phyloP scores from a whole-genome alignment of 1,284 basidiomycete genomes.

The Malassezia caprae region DNA sequence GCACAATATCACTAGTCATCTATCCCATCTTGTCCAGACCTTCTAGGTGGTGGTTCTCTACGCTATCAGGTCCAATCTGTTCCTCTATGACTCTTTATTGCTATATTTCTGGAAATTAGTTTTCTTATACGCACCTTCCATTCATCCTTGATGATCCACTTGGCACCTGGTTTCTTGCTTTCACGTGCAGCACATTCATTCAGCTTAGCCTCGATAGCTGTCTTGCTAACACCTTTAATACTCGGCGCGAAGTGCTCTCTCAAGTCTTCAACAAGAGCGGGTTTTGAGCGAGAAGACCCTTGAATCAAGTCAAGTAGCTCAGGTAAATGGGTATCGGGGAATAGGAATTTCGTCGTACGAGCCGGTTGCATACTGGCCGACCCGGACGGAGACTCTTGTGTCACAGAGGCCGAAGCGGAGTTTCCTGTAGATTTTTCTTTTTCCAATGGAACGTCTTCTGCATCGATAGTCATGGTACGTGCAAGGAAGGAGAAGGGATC shows the following conservation, averaged over 20 bases:
- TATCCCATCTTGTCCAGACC: too few relatives aligned
- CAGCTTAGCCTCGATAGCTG: conserved; percentile 27
- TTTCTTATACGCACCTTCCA: conserved; percentile 3
- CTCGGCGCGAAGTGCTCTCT: conserved; percentile 28
- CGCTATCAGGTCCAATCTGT: background rate
- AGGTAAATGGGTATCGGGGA: conserved; percentile 25
- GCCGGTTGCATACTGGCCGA: background rate
- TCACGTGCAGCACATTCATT: conserved; percentile 26
- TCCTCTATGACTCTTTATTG: background rate
- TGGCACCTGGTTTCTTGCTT: conserved; percentile 22
- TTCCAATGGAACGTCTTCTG: conserved; percentile 1
- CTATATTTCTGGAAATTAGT: background rate
- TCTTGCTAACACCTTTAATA: conserved; percentile 28
- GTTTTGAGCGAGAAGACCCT: conserved; percentile 30
- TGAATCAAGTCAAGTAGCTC: conserved; percentile 25
- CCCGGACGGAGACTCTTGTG: background rate
- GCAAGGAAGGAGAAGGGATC: conserved; percentile 36
- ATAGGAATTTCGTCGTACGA: conserved; percentile 8
- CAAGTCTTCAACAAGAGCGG: conserved; percentile 33
- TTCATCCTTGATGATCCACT: conserved; percentile 32
- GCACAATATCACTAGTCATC: background rate
- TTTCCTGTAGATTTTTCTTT: conserved; percentile 6
- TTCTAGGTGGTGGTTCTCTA: background rate
- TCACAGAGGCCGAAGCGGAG: background rate
- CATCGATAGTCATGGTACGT: conserved; percentile 11